These are phyloP conservation scores for Mycosphaerella arachidis DNA, from an alignment of 2,329 filamentous ascomycete genomes.

Conservation along the genomic window DNA sequence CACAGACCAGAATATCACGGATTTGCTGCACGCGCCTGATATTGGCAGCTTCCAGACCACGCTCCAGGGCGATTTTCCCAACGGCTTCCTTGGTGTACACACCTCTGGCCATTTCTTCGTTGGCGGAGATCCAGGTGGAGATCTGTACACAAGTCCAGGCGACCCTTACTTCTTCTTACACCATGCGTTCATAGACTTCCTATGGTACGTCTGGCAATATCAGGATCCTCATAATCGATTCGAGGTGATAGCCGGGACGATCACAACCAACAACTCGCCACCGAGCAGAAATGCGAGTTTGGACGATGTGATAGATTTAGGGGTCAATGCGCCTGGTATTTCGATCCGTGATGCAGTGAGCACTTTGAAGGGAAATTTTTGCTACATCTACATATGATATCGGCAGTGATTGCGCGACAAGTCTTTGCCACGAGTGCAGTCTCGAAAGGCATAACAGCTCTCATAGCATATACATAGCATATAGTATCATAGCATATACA, in stretches of 20 bases:
- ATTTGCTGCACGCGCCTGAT: conserved; percentile 11
- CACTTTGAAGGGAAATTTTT: conserved; percentile 17
- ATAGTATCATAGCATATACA: not conserved
- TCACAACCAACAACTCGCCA: conserved; percentile 12
- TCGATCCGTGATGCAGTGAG: conserved; percentile 17
- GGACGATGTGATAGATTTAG: conserved; percentile 18
- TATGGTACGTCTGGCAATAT: conserved; percentile 51
- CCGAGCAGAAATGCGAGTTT: conserved; percentile 15
- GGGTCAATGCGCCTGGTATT: conserved; percentile 11
- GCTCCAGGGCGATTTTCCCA: conserved; percentile 16
- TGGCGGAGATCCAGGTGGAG: conserved; percentile 38
- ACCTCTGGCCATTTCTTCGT: conserved; percentile 45
- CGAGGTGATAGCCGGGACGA: conserved; percentile 13
- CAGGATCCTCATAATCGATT: conserved; percentile 27
- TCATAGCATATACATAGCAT: not conserved
- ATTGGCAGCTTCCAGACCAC: conserved; percentile 16
- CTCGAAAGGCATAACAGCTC: not conserved
- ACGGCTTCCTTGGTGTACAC: conserved; percentile 30
- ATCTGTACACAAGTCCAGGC: conserved; percentile 41
- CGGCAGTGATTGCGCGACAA: not conserved
- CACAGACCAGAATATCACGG: conserved; percentile 10
- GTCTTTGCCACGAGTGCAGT: not conserved
- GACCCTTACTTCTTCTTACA: conserved; percentile 45
- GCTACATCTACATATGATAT: conserved; percentile 17
- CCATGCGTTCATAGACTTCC: conserved; percentile 41